Conservation (phyloP, 2,329 filamentous ascomycete genomes). For the Fusarium armeniacum region DNA sequence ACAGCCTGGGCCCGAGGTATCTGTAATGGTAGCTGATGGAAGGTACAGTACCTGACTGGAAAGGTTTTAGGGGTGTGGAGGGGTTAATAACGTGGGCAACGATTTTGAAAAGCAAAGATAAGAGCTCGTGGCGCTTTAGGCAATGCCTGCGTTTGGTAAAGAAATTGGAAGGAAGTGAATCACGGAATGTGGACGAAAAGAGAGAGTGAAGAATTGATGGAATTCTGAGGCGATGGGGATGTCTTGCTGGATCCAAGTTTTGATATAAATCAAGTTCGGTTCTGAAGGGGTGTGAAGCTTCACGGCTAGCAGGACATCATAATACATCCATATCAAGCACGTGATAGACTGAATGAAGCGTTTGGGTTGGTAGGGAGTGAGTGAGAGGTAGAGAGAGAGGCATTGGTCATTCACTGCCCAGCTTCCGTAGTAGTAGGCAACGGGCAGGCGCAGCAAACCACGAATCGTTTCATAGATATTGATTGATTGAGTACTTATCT, state of each 20-base stretch:
- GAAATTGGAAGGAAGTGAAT: background rate
- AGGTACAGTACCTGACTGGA: slow-evolving; percentile 27
- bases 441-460: slow-evolving; percentile 34
- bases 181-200: background rate
- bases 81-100: slow-evolving; percentile 3
- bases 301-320: slow-evolving; percentile 9
- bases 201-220: slow-evolving; percentile 5
- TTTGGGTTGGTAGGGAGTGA: slow-evolving; percentile 20
- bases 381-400: background rate
- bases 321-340: slow-evolving; percentile 30
- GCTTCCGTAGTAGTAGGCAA: background rate
- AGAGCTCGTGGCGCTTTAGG: slow-evolving; percentile 19
- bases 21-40: background rate
- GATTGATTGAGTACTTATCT: slow-evolving; percentile 10
- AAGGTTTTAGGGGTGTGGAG: slow-evolving; percentile 18
- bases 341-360: slow-evolving; percentile 39
- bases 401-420: background rate
- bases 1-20: background rate
- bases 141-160: background rate
- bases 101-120: slow-evolving; percentile 8
- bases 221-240: background rate
- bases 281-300: slow-evolving; percentile 39
- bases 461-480: slow-evolving; percentile 25
- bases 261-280: slow-evolving; percentile 38
- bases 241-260: slow-evolving; percentile 13